Evolutionary conservation across 2,329 filamentous ascomycete species (phyloP).

Genomic region (Penicillium sp.): DNA sequence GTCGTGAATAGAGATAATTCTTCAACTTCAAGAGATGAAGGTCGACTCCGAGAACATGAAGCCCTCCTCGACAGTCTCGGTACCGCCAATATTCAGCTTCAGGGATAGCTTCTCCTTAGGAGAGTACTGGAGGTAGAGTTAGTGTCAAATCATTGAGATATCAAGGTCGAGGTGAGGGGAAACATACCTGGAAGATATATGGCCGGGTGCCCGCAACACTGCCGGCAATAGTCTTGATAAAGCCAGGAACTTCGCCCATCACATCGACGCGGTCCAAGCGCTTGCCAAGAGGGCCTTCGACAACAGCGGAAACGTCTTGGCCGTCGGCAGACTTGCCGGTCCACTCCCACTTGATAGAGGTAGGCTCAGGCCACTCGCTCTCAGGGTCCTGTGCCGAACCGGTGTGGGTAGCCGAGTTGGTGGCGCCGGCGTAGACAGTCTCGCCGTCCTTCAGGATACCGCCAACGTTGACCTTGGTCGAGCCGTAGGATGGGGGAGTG

Average conservation of each 20-base stretch:
- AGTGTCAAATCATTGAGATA: neutral
- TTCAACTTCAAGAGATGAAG: conserved; percentile 74
- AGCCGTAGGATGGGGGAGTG: conserved; percentile 90
- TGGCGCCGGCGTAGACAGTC: conserved; percentile 72
- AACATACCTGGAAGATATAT: conserved; percentile 89
- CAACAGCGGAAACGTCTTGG: conserved; percentile 68
- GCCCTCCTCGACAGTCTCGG: conserved; percentile 78
- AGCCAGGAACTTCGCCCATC: conserved; percentile 93
- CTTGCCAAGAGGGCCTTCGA: conserved; percentile 71
- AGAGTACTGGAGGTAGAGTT: conserved; percentile 62
- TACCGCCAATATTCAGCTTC: conserved; percentile 82
- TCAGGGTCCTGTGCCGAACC: conserved; percentile 72
- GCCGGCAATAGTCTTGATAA: conserved; percentile 92
- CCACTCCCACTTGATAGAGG: conserved; percentile 76
- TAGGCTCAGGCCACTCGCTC: conserved; percentile 89
- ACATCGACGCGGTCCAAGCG: conserved; percentile 86
- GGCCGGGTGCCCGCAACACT: conserved; percentile 89
- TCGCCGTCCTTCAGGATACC: conserved; percentile 80
- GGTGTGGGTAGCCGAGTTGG: conserved; percentile 70
- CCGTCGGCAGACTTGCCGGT: conserved; percentile 76
- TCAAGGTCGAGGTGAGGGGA: neutral
- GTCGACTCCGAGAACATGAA: conserved; percentile 85
- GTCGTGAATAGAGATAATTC: conserved; percentile 4
- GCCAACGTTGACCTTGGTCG: conserved; percentile 80
- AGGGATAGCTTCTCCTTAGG: conserved; percentile 69